phyloP scores from a whole-genome alignment of 1,139 yeast species.

The Nakaseomyces uthaithaninus region DNA sequence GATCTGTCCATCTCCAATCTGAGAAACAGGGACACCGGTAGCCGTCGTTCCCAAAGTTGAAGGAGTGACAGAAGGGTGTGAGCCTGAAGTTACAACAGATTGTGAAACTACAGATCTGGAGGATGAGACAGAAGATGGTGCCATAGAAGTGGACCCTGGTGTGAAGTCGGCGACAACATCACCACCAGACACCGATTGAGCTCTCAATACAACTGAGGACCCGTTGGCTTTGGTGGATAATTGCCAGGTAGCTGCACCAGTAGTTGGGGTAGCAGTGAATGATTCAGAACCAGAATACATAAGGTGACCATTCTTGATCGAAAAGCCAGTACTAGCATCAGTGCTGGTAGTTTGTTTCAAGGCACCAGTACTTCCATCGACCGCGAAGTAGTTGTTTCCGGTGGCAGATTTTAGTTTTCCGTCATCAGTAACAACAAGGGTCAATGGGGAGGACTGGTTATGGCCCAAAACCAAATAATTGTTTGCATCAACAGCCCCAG shows the following conservation, averaged over 20 bases:
- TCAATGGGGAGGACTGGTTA: constrained; percentile 11
- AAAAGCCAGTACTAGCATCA: constrained; percentile 28
- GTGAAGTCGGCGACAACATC: constrained; percentile 18
- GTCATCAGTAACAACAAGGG: constrained; percentile 26
- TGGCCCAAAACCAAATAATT: constrained; percentile 16
- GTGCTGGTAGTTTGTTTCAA: constrained; percentile 14
- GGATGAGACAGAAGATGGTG: constrained; percentile 16
- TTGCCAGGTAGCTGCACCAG: constrained; percentile 7
- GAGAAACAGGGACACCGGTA: constrained; percentile 8
- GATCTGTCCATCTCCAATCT: constrained; percentile 8
- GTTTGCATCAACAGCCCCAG: constrained; percentile 15
- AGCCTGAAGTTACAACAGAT: background rate
- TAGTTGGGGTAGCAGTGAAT: constrained; percentile 19
- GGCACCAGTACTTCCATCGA: constrained; percentile 18
- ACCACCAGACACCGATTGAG: constrained; percentile 1
- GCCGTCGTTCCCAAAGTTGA: background rate
- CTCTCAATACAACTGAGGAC: constrained; percentile 4
- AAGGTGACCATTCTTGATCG: constrained; percentile 25
- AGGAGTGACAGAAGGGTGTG: constrained; percentile 2
- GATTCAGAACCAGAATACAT: constrained; percentile 20
- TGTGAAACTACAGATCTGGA: constrained; percentile 8
- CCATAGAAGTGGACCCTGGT: constrained; percentile 17
- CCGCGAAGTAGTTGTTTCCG: constrained; percentile 17
- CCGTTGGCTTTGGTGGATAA: background rate
- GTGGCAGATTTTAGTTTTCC: constrained; percentile 24